Evolutionary conservation across 2,329 filamentous ascomycete genomes (phyloP).

Genomic region (Trichoderma citrinoviride): DNA sequence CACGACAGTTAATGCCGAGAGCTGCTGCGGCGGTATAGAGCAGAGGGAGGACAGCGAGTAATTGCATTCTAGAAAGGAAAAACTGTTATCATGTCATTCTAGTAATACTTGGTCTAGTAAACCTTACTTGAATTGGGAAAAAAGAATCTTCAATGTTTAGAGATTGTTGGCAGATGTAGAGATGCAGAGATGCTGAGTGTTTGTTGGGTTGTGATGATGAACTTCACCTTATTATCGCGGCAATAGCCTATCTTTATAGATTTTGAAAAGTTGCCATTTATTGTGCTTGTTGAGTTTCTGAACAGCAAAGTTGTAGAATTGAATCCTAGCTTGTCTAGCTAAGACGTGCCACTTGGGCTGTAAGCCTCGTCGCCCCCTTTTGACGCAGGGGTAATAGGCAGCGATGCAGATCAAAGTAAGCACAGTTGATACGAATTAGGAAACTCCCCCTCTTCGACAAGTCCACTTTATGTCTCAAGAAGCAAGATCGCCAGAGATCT

Average conservation of each 20-base stretch:
- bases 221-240: neutral
- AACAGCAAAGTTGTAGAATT: neutral
- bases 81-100: neutral
- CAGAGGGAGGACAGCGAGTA: conserved; percentile 4
- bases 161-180: neutral
- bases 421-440: neutral
- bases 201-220: neutral
- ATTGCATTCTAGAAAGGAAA: conserved; percentile 7
- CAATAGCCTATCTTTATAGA: conserved; percentile 3
- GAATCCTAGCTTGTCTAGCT: neutral
- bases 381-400: neutral
- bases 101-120: neutral
- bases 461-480: neutral
- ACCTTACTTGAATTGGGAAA: neutral
- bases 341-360: neutral
- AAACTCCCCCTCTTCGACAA: neutral
- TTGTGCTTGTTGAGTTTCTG: neutral
- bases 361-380: neutral
- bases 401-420: conserved; percentile 8
- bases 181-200: neutral
- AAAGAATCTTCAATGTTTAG: neutral
- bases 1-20: conserved; percentile 19
- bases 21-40: conserved; percentile 4
- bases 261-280: neutral
- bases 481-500: conserved; percentile 7